These are phyloP conservation scores for Venustampulla echinocandica DNA, from an alignment of 495 filamentous ascomycete species.

Conservation along the genomic window DNA sequence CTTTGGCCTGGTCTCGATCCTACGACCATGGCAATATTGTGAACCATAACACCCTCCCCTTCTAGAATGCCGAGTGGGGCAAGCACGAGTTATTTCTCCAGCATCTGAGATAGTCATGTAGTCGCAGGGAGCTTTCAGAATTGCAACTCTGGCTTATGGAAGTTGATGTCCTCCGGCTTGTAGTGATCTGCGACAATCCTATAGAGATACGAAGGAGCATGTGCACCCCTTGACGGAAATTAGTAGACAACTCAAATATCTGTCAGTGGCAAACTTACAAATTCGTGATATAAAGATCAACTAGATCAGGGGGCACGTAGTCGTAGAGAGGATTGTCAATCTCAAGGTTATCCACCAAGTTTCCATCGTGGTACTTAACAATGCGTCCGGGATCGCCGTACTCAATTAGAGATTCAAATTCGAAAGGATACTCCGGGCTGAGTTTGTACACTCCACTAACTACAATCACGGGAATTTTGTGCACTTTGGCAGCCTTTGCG, in stretches of 20 bases:
- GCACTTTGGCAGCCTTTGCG: slow-evolving; percentile 70
- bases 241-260: too few species aligned
- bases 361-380: slow-evolving; percentile 63
- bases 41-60: too few species aligned
- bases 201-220: slow-evolving; percentile 73
- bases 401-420: slow-evolving; percentile 68
- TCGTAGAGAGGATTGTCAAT: slow-evolving; percentile 76
- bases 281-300: slow-evolving; percentile 89
- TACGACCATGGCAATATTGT: too few species aligned
- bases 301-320: slow-evolving; percentile 70
- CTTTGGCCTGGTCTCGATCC: too few species aligned
- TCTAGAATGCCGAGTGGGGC: too few species aligned
- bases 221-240: slow-evolving; percentile 52
- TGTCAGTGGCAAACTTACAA: slow-evolving; percentile 73
- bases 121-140: too few species aligned
- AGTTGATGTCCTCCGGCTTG: slow-evolving; percentile 67
- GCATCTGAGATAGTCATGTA: too few species aligned
- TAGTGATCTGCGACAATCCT: slow-evolving; percentile 80
- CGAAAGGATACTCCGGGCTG: slow-evolving; percentile 76
- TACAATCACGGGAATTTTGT: slow-evolving; percentile 73
- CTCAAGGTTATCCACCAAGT: slow-evolving; percentile 65
- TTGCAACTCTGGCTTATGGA: slow-evolving; percentile 30
- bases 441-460: slow-evolving; percentile 84
- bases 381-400: slow-evolving; percentile 69
- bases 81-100: too few species aligned